Percentiles rank a stretch among this genome's conserved stretches.
Evolutionary conservation across 1,139 yeast species (phyloP).

Genomic region (Scheffersomyces stambukii): DNA sequence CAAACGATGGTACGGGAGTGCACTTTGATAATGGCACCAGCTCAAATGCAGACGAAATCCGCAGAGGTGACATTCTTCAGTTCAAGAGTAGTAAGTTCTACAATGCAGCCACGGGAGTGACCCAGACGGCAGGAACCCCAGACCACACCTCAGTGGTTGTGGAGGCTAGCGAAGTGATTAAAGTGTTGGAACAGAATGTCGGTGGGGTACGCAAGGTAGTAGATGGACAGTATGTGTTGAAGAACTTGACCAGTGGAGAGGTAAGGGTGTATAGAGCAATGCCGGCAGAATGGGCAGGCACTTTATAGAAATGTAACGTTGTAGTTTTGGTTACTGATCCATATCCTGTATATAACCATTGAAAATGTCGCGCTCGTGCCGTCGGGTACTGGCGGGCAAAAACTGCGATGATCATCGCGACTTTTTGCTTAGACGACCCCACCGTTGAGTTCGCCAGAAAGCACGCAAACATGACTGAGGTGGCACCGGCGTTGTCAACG

Average conservation of each 20-base stretch:
- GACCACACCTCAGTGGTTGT: slow-evolving; percentile 65
- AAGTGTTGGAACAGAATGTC: slow-evolving; percentile 60
- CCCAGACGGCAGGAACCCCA: slow-evolving; percentile 50
- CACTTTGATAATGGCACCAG: slow-evolving; percentile 14
- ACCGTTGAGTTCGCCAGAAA: too few species aligned
- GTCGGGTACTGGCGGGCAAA: too few species aligned
- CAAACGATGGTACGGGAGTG: slow-evolving; percentile 21
- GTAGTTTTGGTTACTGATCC: too few species aligned
- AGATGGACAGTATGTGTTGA: slow-evolving; percentile 40
- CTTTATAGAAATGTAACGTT: slow-evolving; percentile 3
- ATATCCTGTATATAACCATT: background rate
- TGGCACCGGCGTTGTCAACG: slow-evolving; percentile 61
- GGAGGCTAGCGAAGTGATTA: slow-evolving; percentile 27
- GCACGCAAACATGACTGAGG: too few species aligned
- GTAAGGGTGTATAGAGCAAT: slow-evolving; percentile 54
- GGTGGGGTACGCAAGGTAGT: slow-evolving; percentile 48
- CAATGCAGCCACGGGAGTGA: slow-evolving; percentile 21
- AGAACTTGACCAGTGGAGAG: slow-evolving; percentile 44
- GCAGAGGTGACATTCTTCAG: slow-evolving; percentile 42
- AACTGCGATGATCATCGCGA: too few species aligned
- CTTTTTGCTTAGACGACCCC: too few species aligned
- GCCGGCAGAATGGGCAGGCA: slow-evolving; percentile 49
- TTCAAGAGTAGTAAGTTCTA: slow-evolving; percentile 41
- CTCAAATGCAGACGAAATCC: slow-evolving; percentile 33
- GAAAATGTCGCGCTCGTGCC: too few species aligned